Percentiles rank a stretch among this genome's conserved stretches.
Conservation (phyloP, 148 eudicot genomes). For the Tetragonia tetragonoides region DNA sequence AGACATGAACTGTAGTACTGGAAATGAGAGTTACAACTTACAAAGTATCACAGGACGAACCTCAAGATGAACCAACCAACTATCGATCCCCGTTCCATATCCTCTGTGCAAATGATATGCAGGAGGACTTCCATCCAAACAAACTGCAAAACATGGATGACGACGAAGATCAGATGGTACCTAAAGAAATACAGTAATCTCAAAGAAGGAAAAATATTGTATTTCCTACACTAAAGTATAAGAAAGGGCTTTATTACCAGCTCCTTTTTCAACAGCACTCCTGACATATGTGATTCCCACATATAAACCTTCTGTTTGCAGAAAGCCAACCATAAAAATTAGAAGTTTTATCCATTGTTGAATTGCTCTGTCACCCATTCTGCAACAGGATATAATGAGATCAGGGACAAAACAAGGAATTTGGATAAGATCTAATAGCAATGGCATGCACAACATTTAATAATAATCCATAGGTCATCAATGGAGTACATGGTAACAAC, state of each 20-base stretch:
- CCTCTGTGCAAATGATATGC: conserved; percentile 65
- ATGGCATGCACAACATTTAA: conserved; percentile 15
- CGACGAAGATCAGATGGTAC: conserved; percentile 1
- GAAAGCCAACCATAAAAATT: conserved; percentile 22
- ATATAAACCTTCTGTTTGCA: conserved; percentile 33
- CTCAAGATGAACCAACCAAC: conserved; percentile 63
- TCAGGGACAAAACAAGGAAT: background rate
- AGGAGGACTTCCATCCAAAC: conserved; percentile 73
- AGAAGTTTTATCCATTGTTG: conserved; percentile 30
- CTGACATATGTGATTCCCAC: conserved; percentile 44
- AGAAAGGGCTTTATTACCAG: conserved; percentile 32
- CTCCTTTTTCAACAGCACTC: conserved; percentile 60
- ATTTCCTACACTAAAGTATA: background rate
- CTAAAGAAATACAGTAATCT: background rate
- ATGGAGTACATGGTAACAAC: background rate
- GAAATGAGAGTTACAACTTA: background rate
- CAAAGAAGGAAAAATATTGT: background rate
- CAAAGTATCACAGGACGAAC: conserved; percentile 21
- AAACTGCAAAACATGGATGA: conserved; percentile 37
- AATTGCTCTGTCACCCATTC: conserved; percentile 26
- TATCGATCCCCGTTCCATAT: conserved; percentile 53
- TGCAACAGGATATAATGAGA: conserved; percentile 16
- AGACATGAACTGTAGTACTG: too few species aligned
- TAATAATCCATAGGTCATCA: conserved; percentile 18
- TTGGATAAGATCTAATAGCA: background rate